A percentile compares a stretch with the other conserved stretches of the same genome.
Conservation (phyloP, 352 stramenopile species). For the Globisporangium carolinianum region DNA sequence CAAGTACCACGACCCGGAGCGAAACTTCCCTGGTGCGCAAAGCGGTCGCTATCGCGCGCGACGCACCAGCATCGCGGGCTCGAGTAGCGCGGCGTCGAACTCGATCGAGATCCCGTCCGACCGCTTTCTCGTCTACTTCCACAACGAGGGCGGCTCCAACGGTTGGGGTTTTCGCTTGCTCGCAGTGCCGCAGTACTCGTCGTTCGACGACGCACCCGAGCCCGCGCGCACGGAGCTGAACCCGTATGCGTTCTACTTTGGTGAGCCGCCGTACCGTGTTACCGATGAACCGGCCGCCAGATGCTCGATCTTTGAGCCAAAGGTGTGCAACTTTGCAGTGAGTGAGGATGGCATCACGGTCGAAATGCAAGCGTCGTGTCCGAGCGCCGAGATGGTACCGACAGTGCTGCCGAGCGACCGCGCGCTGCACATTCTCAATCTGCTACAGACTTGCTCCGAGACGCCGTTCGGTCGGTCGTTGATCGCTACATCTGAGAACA, state of each 20-base stretch:
- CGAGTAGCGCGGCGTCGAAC: conserved; percentile 6
- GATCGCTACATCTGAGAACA: conserved; percentile 50
- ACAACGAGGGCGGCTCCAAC: conserved; percentile 40
- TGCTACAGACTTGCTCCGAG: conserved; percentile 54
- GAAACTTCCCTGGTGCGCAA: conserved; percentile 66
- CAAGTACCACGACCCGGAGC: conserved; percentile 63
- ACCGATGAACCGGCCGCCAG: conserved; percentile 41
- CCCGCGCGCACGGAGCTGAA: conserved; percentile 23
- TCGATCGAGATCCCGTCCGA: conserved; percentile 62
- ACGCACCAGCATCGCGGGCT: conserved; percentile 13
- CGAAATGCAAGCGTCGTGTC: conserved; percentile 45
- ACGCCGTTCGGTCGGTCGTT: conserved; percentile 43
- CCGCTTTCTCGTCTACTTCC: conserved; percentile 70
- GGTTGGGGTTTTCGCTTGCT: conserved; percentile 67
- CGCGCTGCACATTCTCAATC: conserved; percentile 56
- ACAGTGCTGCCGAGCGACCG: conserved; percentile 30
- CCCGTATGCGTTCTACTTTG: conserved; percentile 65
- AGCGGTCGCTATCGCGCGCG: conserved; percentile 40
- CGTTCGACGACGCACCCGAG: neutral
- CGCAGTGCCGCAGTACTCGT: conserved; percentile 38
- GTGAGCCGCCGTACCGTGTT: conserved; percentile 45
- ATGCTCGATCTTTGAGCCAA: conserved; percentile 54
- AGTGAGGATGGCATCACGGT: conserved; percentile 42
- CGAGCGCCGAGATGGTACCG: conserved; percentile 17
- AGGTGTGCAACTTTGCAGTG: conserved; percentile 37